Evolutionary conservation across 345 rosid species (phyloP), one percentile per base, ranked within the genome.

Genomic region (Corchorus olitorius): DNA sequence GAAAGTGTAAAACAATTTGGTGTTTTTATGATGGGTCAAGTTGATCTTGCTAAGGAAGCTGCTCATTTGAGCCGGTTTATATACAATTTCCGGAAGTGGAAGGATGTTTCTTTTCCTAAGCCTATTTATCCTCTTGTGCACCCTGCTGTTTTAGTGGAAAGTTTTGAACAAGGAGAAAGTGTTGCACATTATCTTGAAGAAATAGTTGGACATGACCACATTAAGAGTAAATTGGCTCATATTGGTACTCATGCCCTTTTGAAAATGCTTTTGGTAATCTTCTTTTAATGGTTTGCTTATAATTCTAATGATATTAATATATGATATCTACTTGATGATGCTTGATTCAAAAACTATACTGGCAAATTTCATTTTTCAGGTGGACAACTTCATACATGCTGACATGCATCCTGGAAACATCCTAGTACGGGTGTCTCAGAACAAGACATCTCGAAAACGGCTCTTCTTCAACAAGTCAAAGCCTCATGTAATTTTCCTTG

Each of bases 381-480:
- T 94, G 65, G 99, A 97, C 83, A 94, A 97, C 85, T 97, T 97
- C 77, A 89, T 97, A 70, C 99, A 97, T 66, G 99, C 99, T 6
- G 98, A 97, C 86, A 92, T 97, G 99, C 98, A 97, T 89, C 98
- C 99, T n/a, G 98, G 98, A 56, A 97, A 97, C 72, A 97, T 97
- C 80, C 95, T 92, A 72, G 98, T 97, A 45, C 87, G 97, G 69
- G 87, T 90, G 83, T n/a, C 91, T 67, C 83, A 85, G 49, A 85
- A 72, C 80, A 88, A 87, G 75, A 70, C 90, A 76, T 88, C 96
- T 78, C 79, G 74, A 73, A 92, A 88, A 79, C 86, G 83, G 74
- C 82, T 91, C 61, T 97, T 90, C 75, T 27, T 27, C 1, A 27
- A 27, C 27, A 90, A 77, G 80, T 86, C 90, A 76, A 97, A 92